Conservation (phyloP, 2,329 filamentous ascomycete genomes). For the Aspergillus pseudoterreus region DNA sequence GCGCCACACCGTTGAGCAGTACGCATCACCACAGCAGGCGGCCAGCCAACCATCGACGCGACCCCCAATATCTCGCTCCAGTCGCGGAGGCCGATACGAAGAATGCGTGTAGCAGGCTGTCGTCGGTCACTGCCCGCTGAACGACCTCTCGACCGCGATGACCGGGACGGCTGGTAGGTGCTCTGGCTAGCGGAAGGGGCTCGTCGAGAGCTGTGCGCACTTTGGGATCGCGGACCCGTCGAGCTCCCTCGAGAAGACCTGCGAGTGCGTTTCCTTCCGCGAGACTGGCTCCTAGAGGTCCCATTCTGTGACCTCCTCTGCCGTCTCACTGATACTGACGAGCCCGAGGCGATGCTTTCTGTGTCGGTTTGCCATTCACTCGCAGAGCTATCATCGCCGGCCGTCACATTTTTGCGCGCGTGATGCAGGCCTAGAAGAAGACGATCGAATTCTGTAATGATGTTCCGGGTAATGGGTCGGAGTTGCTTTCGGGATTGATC, state of each 20-base stretch:
- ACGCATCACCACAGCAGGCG: constrained; percentile 60
- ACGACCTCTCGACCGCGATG: constrained; percentile 12
- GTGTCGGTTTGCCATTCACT: constrained; percentile 27
- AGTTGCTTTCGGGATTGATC: constrained; percentile 62
- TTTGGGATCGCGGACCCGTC: constrained; percentile 8
- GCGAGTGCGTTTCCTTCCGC: constrained; percentile 22
- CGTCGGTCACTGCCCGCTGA: constrained; percentile 14
- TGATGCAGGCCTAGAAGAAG: constrained; percentile 69
- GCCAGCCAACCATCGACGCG: constrained; percentile 71
- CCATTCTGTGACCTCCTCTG: constrained; percentile 5
- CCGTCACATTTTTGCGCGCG: constrained; percentile 52
- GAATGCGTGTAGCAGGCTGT: not conserved
- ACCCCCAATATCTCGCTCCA: constrained; percentile 84
- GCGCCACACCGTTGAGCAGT: constrained; percentile 70
- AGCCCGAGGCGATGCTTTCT: constrained; percentile 20
- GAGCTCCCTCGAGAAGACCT: constrained; percentile 7
- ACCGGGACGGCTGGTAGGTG: constrained; percentile 4
- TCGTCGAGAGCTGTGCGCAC: constrained; percentile 6
- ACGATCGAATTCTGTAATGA: constrained; percentile 65
- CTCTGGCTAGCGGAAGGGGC: not conserved
- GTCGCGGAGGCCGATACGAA: constrained; percentile 53
- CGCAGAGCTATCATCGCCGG: constrained; percentile 21
- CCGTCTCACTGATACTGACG: constrained; percentile 4
- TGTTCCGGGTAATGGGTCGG: constrained; percentile 64
- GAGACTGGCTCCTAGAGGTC: constrained; percentile 13